Percentiles rank a stretch among this genome's conserved stretches.
These are phyloP conservation scores for Dendrobium chrysotoxum DNA, from an alignment of 106 monocot genomes.

Conservation along the genomic window DNA sequence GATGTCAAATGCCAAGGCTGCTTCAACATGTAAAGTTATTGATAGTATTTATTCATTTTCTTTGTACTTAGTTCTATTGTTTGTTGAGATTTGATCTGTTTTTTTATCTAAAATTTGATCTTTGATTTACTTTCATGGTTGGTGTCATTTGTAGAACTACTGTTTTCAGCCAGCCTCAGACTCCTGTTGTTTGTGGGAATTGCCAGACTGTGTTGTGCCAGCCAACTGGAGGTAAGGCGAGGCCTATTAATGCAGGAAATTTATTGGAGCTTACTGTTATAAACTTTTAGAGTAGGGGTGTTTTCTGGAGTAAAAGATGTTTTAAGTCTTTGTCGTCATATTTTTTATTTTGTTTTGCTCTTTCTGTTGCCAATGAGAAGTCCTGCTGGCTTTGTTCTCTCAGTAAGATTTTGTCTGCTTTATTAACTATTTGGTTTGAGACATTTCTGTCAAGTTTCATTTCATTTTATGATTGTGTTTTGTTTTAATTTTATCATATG, in stretches of 20 bases:
- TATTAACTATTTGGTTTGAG: not conserved
- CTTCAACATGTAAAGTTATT: constrained; percentile 49
- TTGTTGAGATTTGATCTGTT: not conserved
- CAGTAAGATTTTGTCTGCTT: not conserved
- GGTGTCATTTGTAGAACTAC: constrained; percentile 32
- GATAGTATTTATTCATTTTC: not conserved
- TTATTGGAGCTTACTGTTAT: not conserved
- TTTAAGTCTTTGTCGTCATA: not conserved
- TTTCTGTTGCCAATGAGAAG: not conserved
- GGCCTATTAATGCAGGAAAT: constrained; percentile 17
- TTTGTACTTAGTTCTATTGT: not conserved
- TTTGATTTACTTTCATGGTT: not conserved
- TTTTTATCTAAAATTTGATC: not conserved
- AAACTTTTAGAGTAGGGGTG: not conserved
- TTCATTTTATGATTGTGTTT: not conserved
- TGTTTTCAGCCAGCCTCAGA: constrained; percentile 52
- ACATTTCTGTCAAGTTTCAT: not conserved
- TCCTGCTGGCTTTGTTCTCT: not conserved
- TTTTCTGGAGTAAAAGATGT: not conserved
- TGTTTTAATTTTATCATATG: no score
- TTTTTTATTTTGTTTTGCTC: not conserved
- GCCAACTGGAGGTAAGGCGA: constrained; percentile 44
- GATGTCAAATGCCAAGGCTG: constrained; percentile 70
- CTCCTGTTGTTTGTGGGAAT: constrained; percentile 44
- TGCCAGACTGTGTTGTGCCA: constrained; percentile 57